Evolutionary conservation across 208 protist species (phyloP).

Genomic region (Zelonia costaricensis): DNA sequence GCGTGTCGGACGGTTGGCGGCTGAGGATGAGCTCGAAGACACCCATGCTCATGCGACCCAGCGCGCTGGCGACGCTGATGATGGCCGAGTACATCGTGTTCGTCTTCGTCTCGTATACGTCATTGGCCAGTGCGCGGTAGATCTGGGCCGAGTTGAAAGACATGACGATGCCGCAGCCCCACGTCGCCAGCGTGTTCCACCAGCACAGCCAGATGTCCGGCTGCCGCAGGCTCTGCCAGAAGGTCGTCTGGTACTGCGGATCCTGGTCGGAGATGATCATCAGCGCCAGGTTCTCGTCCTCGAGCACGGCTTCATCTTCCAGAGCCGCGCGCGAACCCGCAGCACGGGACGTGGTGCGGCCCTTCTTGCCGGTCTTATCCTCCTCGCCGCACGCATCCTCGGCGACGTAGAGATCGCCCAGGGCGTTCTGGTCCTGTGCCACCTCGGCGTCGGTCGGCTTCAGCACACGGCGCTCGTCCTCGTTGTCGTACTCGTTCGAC

Average conservation of each 20-base stretch:
- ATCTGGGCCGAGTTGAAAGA: constrained; percentile 68
- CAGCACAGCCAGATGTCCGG: constrained; percentile 61
- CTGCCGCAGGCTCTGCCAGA: constrained; percentile 40
- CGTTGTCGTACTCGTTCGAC: background rate
- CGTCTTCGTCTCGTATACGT: constrained; percentile 29
- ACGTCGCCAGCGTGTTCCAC: constrained; percentile 57
- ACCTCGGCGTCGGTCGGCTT: constrained; percentile 6
- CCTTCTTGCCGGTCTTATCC: background rate
- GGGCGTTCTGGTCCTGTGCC: constrained; percentile 14
- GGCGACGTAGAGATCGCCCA: constrained; percentile 13
- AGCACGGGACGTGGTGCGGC: background rate
- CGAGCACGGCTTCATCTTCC: constrained; percentile 10
- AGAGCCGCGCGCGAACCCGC: background rate
- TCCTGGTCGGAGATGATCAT: constrained; percentile 32
- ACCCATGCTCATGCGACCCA: constrained; percentile 62
- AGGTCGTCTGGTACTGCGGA: constrained; percentile 64
- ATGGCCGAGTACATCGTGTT: constrained; percentile 52
- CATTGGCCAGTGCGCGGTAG: constrained; percentile 43
- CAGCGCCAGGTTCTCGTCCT: constrained; percentile 31
- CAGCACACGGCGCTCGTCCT: constrained; percentile 16
- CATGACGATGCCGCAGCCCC: constrained; percentile 66
- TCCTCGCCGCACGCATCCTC: background rate
- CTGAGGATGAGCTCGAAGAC: constrained; percentile 43
- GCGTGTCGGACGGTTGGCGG: constrained; percentile 26
- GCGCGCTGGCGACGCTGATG: constrained; percentile 64